phyloP scores from a whole-genome alignment of 2,329 filamentous ascomycete genomes.

The Aureobasidium musti region DNA sequence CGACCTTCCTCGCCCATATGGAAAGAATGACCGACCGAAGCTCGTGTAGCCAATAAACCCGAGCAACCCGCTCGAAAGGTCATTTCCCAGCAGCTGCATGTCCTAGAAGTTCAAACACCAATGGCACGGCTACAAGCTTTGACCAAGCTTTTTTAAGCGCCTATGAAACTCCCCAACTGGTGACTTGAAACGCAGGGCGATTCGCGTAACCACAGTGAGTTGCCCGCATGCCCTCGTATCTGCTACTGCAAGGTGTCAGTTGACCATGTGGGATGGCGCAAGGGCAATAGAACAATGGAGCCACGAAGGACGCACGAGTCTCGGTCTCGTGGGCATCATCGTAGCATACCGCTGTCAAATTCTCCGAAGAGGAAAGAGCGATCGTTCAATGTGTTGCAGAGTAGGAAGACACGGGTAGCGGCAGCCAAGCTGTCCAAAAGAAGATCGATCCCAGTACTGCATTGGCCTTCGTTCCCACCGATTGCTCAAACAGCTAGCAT shows the following conservation, averaged over 20 bases:
- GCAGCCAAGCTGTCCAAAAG: conserved; percentile 3
- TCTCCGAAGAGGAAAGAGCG: neutral
- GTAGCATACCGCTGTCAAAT: neutral
- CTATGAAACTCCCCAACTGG: conserved; percentile 14
- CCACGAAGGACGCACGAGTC: conserved; percentile 1
- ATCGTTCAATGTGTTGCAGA: neutral
- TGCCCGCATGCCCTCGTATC: conserved; percentile 2
- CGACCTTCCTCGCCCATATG: neutral
- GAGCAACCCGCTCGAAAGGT: neutral
- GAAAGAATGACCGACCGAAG: neutral
- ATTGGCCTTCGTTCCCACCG: neutral
- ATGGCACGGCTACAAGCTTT: conserved; percentile 13
- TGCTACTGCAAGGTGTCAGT: conserved; percentile 21
- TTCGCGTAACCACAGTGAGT: conserved; percentile 12
- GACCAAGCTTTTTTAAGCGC: conserved; percentile 24
- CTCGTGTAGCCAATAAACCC: neutral
- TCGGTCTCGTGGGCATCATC: conserved; percentile 3
- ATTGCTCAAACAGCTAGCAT: conserved; percentile 11
- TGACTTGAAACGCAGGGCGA: conserved; percentile 7
- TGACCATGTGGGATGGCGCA: conserved; percentile 6
- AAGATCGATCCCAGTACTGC: conserved; percentile 1
- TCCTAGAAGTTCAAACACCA: conserved; percentile 12
- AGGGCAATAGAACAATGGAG: neutral
- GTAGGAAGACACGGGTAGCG: neutral
- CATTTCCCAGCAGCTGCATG: conserved; percentile 2